These are phyloP conservation scores for Cenchrus purpureus DNA, from an alignment of 176 grass and related monocot species.

Conservation along the genomic window DNA sequence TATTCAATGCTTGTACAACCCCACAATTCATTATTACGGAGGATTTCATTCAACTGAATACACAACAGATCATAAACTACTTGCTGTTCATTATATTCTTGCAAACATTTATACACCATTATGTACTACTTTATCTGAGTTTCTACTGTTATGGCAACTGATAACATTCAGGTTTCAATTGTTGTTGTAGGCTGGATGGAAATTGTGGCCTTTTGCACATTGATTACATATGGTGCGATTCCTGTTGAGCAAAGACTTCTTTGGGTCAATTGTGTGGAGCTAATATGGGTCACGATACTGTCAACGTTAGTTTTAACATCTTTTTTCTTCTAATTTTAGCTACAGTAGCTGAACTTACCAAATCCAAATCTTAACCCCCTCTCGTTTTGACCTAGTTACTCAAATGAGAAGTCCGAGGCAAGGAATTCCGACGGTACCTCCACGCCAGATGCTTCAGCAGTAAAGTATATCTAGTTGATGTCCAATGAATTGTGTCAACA, in stretches of 20 bases:
- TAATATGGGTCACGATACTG: constrained; percentile 95
- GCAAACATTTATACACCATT: not conserved
- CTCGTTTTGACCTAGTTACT: constrained; percentile 58
- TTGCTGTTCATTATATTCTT: not conserved
- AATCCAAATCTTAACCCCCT: not conserved
- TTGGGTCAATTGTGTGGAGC: constrained; percentile 94
- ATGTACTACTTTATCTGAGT: not conserved
- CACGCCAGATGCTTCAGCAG: constrained; percentile 17
- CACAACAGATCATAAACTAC: not conserved
- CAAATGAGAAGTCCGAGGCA: constrained; percentile 96
- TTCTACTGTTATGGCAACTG: constrained; percentile 3
- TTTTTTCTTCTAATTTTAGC: constrained; percentile 10
- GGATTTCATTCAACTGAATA: not conserved
- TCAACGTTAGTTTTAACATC: constrained; percentile 65
- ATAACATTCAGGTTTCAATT: constrained; percentile 12
- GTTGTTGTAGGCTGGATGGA: constrained; percentile 86
- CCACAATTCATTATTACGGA: not conserved
- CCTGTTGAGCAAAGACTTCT: constrained; percentile 95
- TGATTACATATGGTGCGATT: constrained; percentile 87
- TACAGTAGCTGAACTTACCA: not conserved
- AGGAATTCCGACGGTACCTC: constrained; percentile 59
- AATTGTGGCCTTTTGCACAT: constrained; percentile 95
- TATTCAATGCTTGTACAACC: not conserved
- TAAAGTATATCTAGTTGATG: not conserved
- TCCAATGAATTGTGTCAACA: not conserved